Conservation (phyloP, 345 rosid species). For the Combretum micranthum region DNA sequence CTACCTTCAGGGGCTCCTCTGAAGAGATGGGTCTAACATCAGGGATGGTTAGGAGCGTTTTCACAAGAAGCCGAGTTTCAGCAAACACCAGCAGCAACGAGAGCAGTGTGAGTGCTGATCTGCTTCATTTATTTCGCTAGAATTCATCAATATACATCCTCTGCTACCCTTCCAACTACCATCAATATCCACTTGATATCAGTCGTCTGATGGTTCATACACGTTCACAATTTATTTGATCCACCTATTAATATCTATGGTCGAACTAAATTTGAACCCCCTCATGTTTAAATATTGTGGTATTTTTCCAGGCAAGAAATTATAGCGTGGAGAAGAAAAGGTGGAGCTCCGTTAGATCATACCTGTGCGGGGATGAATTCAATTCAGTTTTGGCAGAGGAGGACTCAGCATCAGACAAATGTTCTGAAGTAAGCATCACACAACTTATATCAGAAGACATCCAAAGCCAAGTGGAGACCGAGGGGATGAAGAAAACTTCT, state of each 20-base stretch:
- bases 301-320: conserved; percentile 39
- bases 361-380: conserved; percentile 69
- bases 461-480: conserved; percentile 14
- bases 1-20: conserved; percentile 4
- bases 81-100: conserved; percentile 36
- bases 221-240: background rate
- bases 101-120: conserved; percentile 10
- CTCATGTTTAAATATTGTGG: too few relatives aligned
- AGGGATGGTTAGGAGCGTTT: conserved; percentile 58
- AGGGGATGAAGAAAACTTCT: conserved; percentile 18
- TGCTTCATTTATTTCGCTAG: background rate
- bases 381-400: conserved; percentile 67
- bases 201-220: background rate
- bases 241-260: background rate
- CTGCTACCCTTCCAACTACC: background rate
- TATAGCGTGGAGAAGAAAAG: conserved; percentile 41
- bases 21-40: conserved; percentile 75
- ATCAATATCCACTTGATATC: background rate
- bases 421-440: conserved; percentile 45
- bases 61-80: conserved; percentile 52
- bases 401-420: conserved; percentile 64
- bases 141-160: background rate
- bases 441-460: conserved; percentile 24
- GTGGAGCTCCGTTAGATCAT: conserved; percentile 67
- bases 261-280: too few relatives aligned